phyloP scores from a whole-genome alignment of 345 rosid species.

The Heritiera littoralis region DNA sequence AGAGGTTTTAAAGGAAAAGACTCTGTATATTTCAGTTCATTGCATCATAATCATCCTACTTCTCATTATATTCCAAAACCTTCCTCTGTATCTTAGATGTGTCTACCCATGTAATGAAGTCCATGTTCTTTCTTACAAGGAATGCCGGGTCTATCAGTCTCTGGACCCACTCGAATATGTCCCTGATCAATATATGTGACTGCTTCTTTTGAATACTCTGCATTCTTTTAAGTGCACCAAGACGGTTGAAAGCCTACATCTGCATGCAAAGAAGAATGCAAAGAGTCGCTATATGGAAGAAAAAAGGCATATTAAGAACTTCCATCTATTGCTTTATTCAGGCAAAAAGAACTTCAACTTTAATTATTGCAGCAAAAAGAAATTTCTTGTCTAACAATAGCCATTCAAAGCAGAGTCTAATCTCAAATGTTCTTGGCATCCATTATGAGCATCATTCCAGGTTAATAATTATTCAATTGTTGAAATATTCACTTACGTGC shows the following conservation, averaged over 20 bases:
- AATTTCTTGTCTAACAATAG: not conserved
- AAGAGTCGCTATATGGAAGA: not conserved
- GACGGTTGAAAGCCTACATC: slow-evolving; percentile 78
- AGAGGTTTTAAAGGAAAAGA: not conserved
- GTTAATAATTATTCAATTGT: not conserved
- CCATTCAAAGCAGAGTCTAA: not conserved
- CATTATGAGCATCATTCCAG: not conserved
- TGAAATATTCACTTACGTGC: slow-evolving; percentile 50
- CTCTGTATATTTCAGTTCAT: slow-evolving; percentile 37
- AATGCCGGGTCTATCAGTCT: slow-evolving; percentile 90
- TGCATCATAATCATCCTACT: slow-evolving; percentile 82
- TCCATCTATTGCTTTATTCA: not conserved
- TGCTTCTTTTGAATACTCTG: slow-evolving; percentile 87
- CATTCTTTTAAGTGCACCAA: slow-evolving; percentile 66
- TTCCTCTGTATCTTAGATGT: slow-evolving; percentile 86
- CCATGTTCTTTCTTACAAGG: slow-evolving; percentile 89
- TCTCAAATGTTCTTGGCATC: not conserved
- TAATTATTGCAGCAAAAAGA: not conserved
- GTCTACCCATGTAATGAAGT: slow-evolving; percentile 94
- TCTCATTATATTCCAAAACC: slow-evolving; percentile 83
- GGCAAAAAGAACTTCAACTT: not conserved
- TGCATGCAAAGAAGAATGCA: slow-evolving; percentile 30
- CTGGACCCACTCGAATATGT: slow-evolving; percentile 91
- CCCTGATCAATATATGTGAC: slow-evolving; percentile 95
- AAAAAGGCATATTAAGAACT: not conserved